Evolutionary conservation across 441 rosid species (phyloP).

Genomic region (Erysimum pusillum): DNA sequence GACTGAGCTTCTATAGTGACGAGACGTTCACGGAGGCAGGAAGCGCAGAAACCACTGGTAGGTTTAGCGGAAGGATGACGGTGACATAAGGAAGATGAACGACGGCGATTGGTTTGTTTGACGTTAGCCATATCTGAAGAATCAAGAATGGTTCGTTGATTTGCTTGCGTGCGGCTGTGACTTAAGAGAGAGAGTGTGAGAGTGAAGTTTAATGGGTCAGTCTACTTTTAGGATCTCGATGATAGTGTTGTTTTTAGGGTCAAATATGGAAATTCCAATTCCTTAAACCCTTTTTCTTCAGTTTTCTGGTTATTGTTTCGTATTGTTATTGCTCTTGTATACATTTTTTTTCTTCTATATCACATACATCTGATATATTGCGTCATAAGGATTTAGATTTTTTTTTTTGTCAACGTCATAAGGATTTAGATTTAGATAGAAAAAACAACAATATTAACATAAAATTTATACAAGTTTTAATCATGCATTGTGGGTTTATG

Average conservation of each 20-base stretch:
- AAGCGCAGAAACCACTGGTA: conserved; percentile 84
- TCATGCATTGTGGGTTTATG: too few species aligned
- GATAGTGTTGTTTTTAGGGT: conserved; percentile 20
- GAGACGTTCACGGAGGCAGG: conserved; percentile 94
- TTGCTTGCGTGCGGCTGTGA: conserved; percentile 39
- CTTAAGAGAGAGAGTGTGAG: conserved; percentile 18
- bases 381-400: too few species aligned
- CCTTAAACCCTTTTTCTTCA: conserved; percentile 6
- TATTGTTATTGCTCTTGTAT: not conserved
- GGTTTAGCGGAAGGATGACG: conserved; percentile 74
- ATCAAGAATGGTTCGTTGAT: conserved; percentile 17
- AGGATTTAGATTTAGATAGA: too few species aligned
- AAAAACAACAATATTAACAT: too few species aligned
- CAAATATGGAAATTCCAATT: conserved; percentile 14
- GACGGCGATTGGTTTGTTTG: conserved; percentile 58
- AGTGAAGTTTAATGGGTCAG: conserved; percentile 24
- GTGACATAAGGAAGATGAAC: conserved; percentile 69
- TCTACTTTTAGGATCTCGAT: conserved; percentile 15
- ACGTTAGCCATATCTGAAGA: conserved; percentile 37
- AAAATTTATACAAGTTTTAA: too few species aligned
- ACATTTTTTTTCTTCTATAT: too few species aligned
- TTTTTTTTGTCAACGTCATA: too few species aligned
- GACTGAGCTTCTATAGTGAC: conserved; percentile 54
- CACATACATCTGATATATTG: too few species aligned
- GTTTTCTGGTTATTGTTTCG: too few species aligned